Percentiles rank a stretch among this genome's conserved stretches.
phyloP scores from a whole-genome alignment of 176 grass and related monocot genomes.

The Rhipidocladum racemiflorum region DNA sequence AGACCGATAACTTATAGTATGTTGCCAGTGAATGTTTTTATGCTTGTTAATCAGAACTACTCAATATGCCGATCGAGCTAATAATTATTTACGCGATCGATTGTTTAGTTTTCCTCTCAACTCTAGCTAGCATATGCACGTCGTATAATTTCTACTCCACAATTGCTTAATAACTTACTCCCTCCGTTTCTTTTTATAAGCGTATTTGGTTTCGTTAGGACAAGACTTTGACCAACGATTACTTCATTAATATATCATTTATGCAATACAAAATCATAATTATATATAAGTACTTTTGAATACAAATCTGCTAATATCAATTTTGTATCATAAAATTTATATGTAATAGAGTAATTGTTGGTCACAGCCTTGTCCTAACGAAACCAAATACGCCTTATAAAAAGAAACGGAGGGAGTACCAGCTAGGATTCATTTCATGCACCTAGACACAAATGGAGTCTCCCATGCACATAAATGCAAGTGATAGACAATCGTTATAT shows the following conservation, averaged over 20 bases:
- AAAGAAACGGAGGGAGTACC: no score
- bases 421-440: constrained; percentile 17
- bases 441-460: background rate
- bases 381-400: no score
- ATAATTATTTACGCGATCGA: background rate
- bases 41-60: background rate
- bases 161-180: background rate
- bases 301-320: no score
- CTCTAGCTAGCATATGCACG: background rate
- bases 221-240: no score
- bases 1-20: background rate
- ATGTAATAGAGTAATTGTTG: no score
- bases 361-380: no score
- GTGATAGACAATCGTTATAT: background rate
- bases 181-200: no score
- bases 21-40: background rate
- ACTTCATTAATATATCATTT: no score
- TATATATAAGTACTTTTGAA: no score
- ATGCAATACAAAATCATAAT: no score
- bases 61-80: background rate
- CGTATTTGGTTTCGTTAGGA: no score
- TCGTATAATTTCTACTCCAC: background rate
- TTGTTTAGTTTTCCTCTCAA: background rate
- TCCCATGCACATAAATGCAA: background rate
- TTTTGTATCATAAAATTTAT: no score